These are phyloP conservation scores for Fusarium coicis DNA, from an alignment of 2,329 filamentous ascomycete species.

Conservation along the genomic window DNA sequence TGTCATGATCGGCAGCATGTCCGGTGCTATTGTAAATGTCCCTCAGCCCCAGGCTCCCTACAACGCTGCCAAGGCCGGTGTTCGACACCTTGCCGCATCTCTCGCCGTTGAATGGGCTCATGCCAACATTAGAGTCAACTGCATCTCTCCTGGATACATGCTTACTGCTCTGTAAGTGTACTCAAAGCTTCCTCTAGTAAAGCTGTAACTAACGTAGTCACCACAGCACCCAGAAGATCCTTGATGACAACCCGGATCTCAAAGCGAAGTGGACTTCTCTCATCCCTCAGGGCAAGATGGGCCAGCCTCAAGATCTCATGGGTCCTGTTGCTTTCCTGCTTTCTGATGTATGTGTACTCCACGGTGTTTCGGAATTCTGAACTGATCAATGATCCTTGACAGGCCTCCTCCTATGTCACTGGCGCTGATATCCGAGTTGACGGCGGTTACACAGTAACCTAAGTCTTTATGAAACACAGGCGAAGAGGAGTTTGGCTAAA, in stretches of 20 bases:
- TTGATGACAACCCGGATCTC: conserved; percentile 91
- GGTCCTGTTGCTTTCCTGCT: conserved; percentile 89
- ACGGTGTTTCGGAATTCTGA: not conserved
- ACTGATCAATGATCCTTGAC: not conserved
- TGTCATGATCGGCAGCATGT: conserved; percentile 97
- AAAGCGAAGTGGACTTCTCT: conserved; percentile 90
- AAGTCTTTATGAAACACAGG: conserved; percentile 35
- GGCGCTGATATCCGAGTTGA: conserved; percentile 85
- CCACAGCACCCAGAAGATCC: conserved; percentile 86
- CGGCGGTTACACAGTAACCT: conserved; percentile 88
- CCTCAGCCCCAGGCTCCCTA: conserved; percentile 94
- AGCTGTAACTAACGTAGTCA: conserved; percentile 1
- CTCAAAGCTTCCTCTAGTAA: not conserved
- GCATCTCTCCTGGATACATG: conserved; percentile 97
- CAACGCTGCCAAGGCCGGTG: conserved; percentile 92
- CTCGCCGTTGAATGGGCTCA: conserved; percentile 95
- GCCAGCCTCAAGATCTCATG: conserved; percentile 90
- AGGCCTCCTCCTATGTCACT: conserved; percentile 74
- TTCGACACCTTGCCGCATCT: conserved; percentile 86
- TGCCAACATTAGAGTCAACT: conserved; percentile 90
- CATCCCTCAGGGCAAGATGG: conserved; percentile 95
- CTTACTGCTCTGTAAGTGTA: conserved; percentile 83
- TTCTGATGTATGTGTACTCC: conserved; percentile 63
- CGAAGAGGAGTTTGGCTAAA: conserved; percentile 3
- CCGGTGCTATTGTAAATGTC: conserved; percentile 91